Percentiles rank a stretch among this genome's conserved stretches.
These are phyloP conservation scores for Jimgerdemannia flammicorona DNA, from an alignment of 192 early-diverging fungal genomes.

Conservation along the genomic window DNA sequence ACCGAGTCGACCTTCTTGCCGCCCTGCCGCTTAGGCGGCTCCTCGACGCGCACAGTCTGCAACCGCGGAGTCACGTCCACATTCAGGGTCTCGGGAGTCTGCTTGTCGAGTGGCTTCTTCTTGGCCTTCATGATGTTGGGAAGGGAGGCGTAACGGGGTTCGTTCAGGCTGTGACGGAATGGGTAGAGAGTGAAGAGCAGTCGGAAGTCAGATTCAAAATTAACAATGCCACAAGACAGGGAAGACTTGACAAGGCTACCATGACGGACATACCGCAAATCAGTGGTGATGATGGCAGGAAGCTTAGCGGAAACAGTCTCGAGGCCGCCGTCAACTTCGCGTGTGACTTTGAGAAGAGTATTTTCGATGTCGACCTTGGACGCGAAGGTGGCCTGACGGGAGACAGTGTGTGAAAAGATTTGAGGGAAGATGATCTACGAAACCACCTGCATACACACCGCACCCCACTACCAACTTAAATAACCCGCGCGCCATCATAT, in stretches of 20 bases:
- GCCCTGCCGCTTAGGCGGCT: conserved; percentile 90
- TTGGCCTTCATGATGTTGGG: conserved; percentile 99
- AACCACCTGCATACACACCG: conserved; percentile 12
- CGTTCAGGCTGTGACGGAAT: conserved; percentile 63
- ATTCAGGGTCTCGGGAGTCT: conserved; percentile 72
- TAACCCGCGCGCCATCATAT: no score
- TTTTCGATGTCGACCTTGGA: conserved; percentile 84
- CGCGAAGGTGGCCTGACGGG: conserved; percentile 86
- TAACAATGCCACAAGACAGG: background rate
- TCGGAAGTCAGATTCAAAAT: background rate
- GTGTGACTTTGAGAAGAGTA: conserved; percentile 74
- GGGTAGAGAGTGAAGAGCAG: background rate
- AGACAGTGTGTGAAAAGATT: background rate
- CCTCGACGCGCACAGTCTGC: conserved; percentile 84
- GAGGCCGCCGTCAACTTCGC: conserved; percentile 97
- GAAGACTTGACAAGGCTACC: background rate
- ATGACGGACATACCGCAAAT: conserved; percentile 68
- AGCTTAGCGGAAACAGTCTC: conserved; percentile 82
- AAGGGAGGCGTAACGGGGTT: conserved; percentile 93
- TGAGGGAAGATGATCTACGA: background rate
- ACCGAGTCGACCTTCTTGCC: conserved; percentile 89
- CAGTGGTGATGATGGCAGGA: conserved; percentile 94
- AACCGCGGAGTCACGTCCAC: conserved; percentile 84
- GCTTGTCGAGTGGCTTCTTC: conserved; percentile 89
- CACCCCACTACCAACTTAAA: background rate